Conservation (phyloP, 2,329 filamentous ascomycete species). For the Ophiobolus disseminans region DNA sequence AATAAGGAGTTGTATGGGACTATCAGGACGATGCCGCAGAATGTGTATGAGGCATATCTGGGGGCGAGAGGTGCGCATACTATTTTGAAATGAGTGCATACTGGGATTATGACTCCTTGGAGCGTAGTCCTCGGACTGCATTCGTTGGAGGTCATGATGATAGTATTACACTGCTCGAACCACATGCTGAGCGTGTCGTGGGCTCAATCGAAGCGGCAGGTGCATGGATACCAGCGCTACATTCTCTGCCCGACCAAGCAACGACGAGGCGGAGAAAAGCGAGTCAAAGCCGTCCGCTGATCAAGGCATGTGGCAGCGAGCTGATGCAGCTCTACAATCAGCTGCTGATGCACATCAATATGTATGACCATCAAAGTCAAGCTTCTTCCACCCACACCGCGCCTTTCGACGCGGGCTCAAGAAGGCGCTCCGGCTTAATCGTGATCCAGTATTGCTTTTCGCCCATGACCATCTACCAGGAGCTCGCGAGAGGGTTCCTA, state of each 20-base stretch:
- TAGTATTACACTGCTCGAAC: background rate
- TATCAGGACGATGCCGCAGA: slow-evolving; percentile 80
- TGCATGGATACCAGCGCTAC: too few species aligned
- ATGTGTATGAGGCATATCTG: slow-evolving; percentile 84
- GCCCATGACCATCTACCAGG: slow-evolving; percentile 86
- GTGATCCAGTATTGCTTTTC: slow-evolving; percentile 76
- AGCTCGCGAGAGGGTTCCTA: slow-evolving; percentile 68
- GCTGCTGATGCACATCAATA: slow-evolving; percentile 24
- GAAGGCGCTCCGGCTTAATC: slow-evolving; percentile 99
- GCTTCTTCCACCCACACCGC: slow-evolving; percentile 83
- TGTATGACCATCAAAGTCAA: slow-evolving; percentile 97
- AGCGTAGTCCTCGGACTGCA: too few species aligned
- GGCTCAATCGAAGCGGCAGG: too few species aligned
- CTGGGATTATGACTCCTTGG: too few species aligned
- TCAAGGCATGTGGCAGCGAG: slow-evolving; percentile 1
- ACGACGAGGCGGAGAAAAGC: too few species aligned
- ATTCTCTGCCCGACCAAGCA: background rate
- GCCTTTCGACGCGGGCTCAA: slow-evolving; percentile 83
- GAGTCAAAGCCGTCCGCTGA: too few species aligned
- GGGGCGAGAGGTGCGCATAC: slow-evolving; percentile 92
- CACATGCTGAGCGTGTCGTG: background rate
- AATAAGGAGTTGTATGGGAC: slow-evolving; percentile 89
- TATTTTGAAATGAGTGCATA: slow-evolving; percentile 75
- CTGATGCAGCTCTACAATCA: background rate
- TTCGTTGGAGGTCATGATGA: background rate